Evolutionary conservation across 805 yeast species (phyloP), one percentile per base, ranked within the genome.

Genomic region (Dipodascus geniculatus): DNA sequence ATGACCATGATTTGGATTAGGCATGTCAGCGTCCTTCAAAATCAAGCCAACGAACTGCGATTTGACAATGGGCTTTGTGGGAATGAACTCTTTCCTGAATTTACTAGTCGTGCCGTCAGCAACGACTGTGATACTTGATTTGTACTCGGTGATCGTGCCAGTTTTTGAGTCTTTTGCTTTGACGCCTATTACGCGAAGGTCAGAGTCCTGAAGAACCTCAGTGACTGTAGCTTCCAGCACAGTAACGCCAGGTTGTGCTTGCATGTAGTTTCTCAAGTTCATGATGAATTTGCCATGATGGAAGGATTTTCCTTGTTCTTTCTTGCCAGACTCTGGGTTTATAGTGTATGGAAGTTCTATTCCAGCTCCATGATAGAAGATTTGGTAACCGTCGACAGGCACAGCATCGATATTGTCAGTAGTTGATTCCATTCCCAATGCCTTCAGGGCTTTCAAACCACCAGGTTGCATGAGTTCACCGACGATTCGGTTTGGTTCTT

Each of bases 401-500:
- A 79, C 77, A 4, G 97, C 96, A 47, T 82, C 90, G 51, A 88
- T 87, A 51, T 76, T 77, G 58, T 85, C 83, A 28, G 87, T 65
- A 1, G 90, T 83, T 58, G 80, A 79, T 19, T 78, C 77, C 88
- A 93, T 82, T 3, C 96, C 98, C 31, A 93, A 71, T 60, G 87
- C 83, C 59, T 76, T 74, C 54, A 93, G 73, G 1, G 96, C 91
- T 65, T 84, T 81, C 24, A 93, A 71, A n/a, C 99, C 99, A 35
- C 88, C 90, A 2, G 99, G 99, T 69, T 93, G 99, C 77, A 93
- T 76, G 63, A 93, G 76, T 68, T 93, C 99, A 44, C 99, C 99
- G 31, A 93, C 98, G 54, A 93, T 93, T 60, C 99, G 77, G 68
- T 93, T 96, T 1, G 99, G 99, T 67, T 81, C 85, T 20, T 79